A percentile compares a stretch with the other conserved stretches of the same genome.
These are phyloP conservation scores for Quercus wislizeni DNA, from an alignment of 306 rosid genomes.

Conservation along the genomic window DNA sequence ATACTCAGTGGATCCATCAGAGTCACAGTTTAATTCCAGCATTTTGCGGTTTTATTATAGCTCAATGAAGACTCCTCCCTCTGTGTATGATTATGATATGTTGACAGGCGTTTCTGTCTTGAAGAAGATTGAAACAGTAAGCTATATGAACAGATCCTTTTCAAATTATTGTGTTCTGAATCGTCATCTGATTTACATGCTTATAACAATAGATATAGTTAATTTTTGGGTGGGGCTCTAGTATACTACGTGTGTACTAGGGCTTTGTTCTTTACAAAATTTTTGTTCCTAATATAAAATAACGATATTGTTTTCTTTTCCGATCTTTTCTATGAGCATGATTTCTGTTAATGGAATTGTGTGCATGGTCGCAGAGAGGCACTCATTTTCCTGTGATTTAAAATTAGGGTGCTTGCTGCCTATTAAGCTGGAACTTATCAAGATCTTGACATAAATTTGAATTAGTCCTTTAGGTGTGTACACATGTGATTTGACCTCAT, in stretches of 20 bases:
- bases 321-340: neutral
- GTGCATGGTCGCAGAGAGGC: too few species aligned
- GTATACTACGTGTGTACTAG: too few species aligned
- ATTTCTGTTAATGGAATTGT: neutral
- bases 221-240: too few species aligned
- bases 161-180: conserved; percentile 10
- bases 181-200: conserved; percentile 1
- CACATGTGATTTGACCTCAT: neutral
- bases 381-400: neutral
- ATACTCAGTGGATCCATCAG: conserved; percentile 53
- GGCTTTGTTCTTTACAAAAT: too few species aligned
- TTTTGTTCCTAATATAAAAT: too few species aligned
- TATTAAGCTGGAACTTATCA: neutral
- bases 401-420: neutral
- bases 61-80: conserved; percentile 80
- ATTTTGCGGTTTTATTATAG: conserved; percentile 78
- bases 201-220: neutral
- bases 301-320: neutral
- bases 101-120: conserved; percentile 54
- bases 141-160: conserved; percentile 30
- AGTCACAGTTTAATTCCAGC: conserved; percentile 70
- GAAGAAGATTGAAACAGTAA: conserved; percentile 80
- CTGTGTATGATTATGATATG: conserved; percentile 93
- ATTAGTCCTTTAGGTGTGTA: neutral
- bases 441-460: neutral